phyloP scores from a whole-genome alignment of 768 basidiomycete genomes.

The Tylopilus balloui region DNA sequence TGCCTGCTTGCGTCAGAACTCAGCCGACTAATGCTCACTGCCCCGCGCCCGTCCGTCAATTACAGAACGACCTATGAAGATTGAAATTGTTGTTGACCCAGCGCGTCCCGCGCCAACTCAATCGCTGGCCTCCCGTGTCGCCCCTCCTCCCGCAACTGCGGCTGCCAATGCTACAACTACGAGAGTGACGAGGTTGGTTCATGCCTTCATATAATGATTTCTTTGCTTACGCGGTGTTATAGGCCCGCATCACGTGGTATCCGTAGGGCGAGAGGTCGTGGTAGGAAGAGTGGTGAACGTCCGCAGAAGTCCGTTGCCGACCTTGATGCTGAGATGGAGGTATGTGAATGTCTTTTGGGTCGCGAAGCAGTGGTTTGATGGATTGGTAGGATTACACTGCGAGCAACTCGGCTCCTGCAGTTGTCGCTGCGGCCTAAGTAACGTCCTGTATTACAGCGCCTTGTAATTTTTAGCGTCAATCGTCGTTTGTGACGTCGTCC shows the following conservation, averaged over 20 bases:
- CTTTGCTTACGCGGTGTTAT: slow-evolving; percentile 11
- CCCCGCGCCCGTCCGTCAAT: slow-evolving; percentile 32
- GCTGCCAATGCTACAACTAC: slow-evolving; percentile 18
- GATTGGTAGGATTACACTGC: slow-evolving; percentile 61
- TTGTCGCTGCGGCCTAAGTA: slow-evolving; percentile 35
- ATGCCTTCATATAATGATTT: neutral
- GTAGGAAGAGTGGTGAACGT: slow-evolving; percentile 49
- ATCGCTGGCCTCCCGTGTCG: slow-evolving; percentile 79
- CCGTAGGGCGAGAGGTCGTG: slow-evolving; percentile 43
- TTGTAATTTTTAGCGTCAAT: neutral
- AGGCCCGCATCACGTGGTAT: slow-evolving; percentile 38
- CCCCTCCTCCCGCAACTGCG: slow-evolving; percentile 50
- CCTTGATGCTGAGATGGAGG: slow-evolving; percentile 98
- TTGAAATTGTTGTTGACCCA: slow-evolving; percentile 94
- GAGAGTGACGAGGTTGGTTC: slow-evolving; percentile 35
- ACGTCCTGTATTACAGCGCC: slow-evolving; percentile 2
- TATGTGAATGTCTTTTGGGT: slow-evolving; percentile 31
- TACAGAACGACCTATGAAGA: slow-evolving; percentile 96
- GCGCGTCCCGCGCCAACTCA: slow-evolving; percentile 55
- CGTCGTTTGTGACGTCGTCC: slow-evolving; percentile 7
- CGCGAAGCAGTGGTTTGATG: neutral
- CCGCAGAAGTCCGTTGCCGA: slow-evolving; percentile 81
- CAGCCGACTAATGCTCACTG: slow-evolving; percentile 34
- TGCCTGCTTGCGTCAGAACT: slow-evolving; percentile 34
- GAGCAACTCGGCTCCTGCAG: slow-evolving; percentile 45